Percentiles rank a stretch among this genome's conserved stretches.
These are phyloP conservation scores for Suhomyces yuchorum DNA, from an alignment of 1,139 yeast species.

Conservation along the genomic window DNA sequence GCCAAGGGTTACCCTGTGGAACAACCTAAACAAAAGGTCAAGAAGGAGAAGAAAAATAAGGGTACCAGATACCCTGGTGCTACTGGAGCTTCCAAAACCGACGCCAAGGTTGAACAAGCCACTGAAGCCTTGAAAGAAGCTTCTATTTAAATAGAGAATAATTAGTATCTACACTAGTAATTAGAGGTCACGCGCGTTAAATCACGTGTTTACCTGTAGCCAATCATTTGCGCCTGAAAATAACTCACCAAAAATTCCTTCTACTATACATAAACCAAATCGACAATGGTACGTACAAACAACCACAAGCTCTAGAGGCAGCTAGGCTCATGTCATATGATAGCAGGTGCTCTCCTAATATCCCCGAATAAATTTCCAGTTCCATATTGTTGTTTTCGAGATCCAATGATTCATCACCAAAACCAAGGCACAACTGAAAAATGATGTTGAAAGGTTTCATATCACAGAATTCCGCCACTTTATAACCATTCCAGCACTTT, in stretches of 20 bases:
- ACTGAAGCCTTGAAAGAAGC: conserved; percentile 20
- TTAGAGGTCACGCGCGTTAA: neutral
- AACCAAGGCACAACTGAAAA: neutral
- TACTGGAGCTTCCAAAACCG: conserved; percentile 8
- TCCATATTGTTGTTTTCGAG: neutral
- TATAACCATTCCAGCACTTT: no score
- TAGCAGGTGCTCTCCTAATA: no score
- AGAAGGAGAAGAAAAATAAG: conserved; percentile 79
- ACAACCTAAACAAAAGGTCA: conserved; percentile 63
- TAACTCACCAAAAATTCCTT: conserved; percentile 11
- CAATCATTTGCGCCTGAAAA: conserved; percentile 17
- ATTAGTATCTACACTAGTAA: neutral
- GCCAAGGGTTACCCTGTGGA: conserved; percentile 84
- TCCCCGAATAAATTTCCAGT: neutral
- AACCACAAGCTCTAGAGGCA: neutral
- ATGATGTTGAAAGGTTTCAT: neutral
- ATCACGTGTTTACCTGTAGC: conserved; percentile 7
- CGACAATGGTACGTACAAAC: conserved; percentile 10
- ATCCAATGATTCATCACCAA: neutral
- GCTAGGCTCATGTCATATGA: no score
- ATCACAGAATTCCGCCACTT: no score
- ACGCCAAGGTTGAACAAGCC: conserved; percentile 20
- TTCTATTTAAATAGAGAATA: conserved; percentile 10
- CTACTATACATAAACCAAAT: conserved; percentile 10
- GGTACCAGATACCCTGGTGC: conserved; percentile 83